Conservation (phyloP, 2,329 filamentous ascomycete genomes). For the Botrytis medusae region DNA sequence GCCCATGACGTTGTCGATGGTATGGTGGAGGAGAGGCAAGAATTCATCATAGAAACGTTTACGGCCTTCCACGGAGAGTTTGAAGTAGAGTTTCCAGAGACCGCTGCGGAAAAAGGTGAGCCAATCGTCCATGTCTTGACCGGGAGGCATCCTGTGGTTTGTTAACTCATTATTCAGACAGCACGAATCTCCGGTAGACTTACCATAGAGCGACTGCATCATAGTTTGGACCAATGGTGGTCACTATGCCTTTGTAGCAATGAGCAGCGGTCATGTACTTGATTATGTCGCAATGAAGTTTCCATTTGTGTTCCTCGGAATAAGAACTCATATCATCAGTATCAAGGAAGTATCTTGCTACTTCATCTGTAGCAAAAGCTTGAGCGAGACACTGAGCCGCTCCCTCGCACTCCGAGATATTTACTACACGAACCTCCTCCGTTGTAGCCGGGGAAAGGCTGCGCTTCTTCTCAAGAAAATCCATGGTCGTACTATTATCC, state of each 20-base stretch:
- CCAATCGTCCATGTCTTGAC: conserved; percentile 70
- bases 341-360: conserved; percentile 73
- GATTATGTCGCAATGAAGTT: conserved; percentile 74
- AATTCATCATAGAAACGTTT: conserved; percentile 76
- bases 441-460: conserved; percentile 35
- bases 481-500: conserved; percentile 29
- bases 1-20: conserved; percentile 69
- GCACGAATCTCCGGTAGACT: conserved; percentile 34
- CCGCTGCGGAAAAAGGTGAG: conserved; percentile 71
- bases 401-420: conserved; percentile 66
- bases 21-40: conserved; percentile 69
- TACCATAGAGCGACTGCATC: conserved; percentile 80
- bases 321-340: conserved; percentile 64
- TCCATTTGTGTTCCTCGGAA: conserved; percentile 69
- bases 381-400: conserved; percentile 72
- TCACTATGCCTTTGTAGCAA: conserved; percentile 70
- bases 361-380: conserved; percentile 73
- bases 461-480: conserved; percentile 37
- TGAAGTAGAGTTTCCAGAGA: conserved; percentile 74
- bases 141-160: conserved; percentile 68
- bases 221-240: conserved; percentile 72
- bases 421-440: conserved; percentile 64
- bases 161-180: neutral
- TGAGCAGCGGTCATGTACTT: conserved; percentile 76
- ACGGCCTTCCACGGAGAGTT: conserved; percentile 69